phyloP scores from a whole-genome alignment of 2,329 filamentous ascomycete species.

The Pseudocercospora eumusae region DNA sequence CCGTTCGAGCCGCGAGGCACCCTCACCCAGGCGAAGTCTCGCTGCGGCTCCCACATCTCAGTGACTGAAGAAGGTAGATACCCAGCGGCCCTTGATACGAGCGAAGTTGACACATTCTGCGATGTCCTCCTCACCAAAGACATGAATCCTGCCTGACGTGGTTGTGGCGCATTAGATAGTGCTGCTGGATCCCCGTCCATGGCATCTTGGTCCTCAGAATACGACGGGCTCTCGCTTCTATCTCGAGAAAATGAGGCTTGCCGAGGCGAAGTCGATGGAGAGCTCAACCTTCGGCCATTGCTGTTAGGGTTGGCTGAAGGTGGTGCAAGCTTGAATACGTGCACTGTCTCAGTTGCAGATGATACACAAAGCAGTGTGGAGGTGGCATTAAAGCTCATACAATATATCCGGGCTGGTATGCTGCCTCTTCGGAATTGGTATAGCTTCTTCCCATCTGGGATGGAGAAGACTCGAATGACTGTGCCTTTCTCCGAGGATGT shows the following conservation, averaged over 20 bases:
- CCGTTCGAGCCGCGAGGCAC: constrained; percentile 65
- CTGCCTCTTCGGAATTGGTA: constrained; percentile 95
- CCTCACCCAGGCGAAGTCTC: constrained; percentile 96
- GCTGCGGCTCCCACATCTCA: constrained; percentile 93
- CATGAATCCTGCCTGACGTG: constrained; percentile 73
- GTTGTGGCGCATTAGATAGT: constrained; percentile 41
- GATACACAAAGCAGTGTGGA: constrained; percentile 93
- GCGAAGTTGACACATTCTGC: constrained; percentile 84
- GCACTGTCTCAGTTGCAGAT: constrained; percentile 92
- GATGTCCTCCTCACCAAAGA: constrained; percentile 92
- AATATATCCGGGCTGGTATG: constrained; percentile 93
- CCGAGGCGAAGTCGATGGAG: constrained; percentile 32
- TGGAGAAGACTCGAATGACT: constrained; percentile 91
- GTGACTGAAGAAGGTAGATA: constrained; percentile 92
- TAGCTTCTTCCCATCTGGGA: constrained; percentile 86
- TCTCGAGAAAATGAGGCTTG: constrained; percentile 36
- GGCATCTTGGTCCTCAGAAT: constrained; percentile 34
- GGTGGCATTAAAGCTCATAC: constrained; percentile 97
- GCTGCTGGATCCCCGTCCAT: constrained; percentile 31
- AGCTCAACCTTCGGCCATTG: constrained; percentile 29
- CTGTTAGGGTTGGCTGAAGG: constrained; percentile 36
- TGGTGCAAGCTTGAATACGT: constrained; percentile 81
- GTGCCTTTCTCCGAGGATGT: constrained; percentile 97
- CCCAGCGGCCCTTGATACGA: constrained; percentile 84
- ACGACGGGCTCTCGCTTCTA: constrained; percentile 46